Conservation (phyloP, 441 rosid genomes). For the Euphorbia schlechtendalii region DNA sequence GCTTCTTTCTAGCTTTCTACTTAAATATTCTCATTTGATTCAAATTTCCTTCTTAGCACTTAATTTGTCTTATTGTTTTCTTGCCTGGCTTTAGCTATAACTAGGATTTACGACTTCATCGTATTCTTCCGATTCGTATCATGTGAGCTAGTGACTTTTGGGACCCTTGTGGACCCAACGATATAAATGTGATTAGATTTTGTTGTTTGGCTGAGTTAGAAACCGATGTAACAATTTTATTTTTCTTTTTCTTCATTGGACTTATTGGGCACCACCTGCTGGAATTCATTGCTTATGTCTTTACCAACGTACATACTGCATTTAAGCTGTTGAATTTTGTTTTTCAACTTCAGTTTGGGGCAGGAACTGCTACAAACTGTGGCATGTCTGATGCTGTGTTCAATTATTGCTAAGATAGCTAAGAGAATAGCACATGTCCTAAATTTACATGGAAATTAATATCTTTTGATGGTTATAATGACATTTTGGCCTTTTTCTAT, state of each 20-base stretch:
- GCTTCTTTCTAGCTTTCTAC: no score
- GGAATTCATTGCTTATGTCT: not conserved
- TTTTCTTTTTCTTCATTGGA: not conserved
- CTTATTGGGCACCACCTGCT: not conserved
- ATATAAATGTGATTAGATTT: not conserved
- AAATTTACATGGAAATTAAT: no score
- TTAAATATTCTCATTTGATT: no score
- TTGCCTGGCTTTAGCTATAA: not conserved
- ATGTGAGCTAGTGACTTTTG: conserved; percentile 17
- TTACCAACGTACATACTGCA: not conserved
- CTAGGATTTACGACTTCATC: not conserved
- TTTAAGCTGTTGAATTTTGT: not conserved
- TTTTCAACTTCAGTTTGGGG: not conserved
- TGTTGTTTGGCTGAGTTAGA: not conserved
- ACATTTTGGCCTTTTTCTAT: not conserved
- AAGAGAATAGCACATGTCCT: not conserved
- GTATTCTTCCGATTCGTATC: no score
- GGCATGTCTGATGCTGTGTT: not conserved
- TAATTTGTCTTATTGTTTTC: not conserved
- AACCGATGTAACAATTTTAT: not conserved
- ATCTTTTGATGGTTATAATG: not conserved
- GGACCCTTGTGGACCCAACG: conserved; percentile 21
- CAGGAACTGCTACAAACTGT: not conserved
- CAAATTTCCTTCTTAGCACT: no score
- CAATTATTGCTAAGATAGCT: not conserved